Conservation (phyloP, 2,329 filamentous ascomycete species). For the Pseudogymnoascus sp. region DNA sequence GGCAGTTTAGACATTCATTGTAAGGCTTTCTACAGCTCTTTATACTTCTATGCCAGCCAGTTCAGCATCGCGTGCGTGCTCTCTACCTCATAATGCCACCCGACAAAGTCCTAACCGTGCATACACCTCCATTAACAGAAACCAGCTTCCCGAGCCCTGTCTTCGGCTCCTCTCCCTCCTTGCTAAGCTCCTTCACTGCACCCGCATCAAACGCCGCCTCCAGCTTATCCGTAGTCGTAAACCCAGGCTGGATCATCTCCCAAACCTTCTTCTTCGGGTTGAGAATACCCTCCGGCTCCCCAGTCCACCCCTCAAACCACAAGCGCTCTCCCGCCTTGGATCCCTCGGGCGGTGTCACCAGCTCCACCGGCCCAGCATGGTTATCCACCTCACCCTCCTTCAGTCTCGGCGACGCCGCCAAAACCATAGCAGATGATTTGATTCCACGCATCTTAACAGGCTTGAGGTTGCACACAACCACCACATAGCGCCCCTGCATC, state of each 20-base stretch:
- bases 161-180: slow-evolving; percentile 47
- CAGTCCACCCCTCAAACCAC: slow-evolving; percentile 89
- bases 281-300: slow-evolving; percentile 82
- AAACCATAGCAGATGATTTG: slow-evolving; percentile 78
- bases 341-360: slow-evolving; percentile 73
- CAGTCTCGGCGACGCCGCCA: slow-evolving; percentile 80
- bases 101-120: slow-evolving; percentile 74
- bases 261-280: slow-evolving; percentile 99
- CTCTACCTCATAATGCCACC: slow-evolving; percentile 71
- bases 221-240: slow-evolving; percentile 74
- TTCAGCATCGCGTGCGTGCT: neutral
- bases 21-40: slow-evolving; percentile 4
- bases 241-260: slow-evolving; percentile 94
- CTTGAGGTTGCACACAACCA: slow-evolving; percentile 96
- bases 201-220: slow-evolving; percentile 82
- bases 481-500: slow-evolving; percentile 93
- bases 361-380: slow-evolving; percentile 84
- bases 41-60: neutral
- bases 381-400: slow-evolving; percentile 76
- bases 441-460: slow-evolving; percentile 97
- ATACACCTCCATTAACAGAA: slow-evolving; percentile 63
- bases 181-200: slow-evolving; percentile 67
- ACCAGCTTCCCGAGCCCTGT: slow-evolving; percentile 53
- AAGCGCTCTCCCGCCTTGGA: slow-evolving; percentile 79
- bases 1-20: neutral